These are phyloP conservation scores for Apophysomyces variabilis DNA, from an alignment of 371 early-diverging fungal species.

Conservation along the genomic window DNA sequence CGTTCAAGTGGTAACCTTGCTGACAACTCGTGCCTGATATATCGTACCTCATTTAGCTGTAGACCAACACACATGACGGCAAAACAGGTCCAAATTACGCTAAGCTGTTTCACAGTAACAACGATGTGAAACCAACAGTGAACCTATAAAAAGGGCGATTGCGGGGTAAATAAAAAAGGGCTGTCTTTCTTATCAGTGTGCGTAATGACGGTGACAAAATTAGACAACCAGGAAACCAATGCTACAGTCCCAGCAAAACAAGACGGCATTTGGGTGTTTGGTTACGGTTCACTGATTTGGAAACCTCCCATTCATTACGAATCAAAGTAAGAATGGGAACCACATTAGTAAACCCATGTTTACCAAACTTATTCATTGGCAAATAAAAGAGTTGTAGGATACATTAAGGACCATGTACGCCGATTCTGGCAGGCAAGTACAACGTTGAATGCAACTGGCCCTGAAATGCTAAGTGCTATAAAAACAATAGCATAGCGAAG, in stretches of 20 bases:
- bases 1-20: too few relatives aligned
- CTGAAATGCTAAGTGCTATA: neutral
- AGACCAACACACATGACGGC: too few relatives aligned
- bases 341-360: neutral
- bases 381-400: slow-evolving; percentile 64
- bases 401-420: slow-evolving; percentile 78
- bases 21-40: too few relatives aligned
- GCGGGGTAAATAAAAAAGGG: too few relatives aligned
- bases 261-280: slow-evolving; percentile 80
- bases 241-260: neutral
- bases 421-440: slow-evolving; percentile 85
- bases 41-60: too few relatives aligned
- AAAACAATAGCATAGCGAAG: slow-evolving; percentile 69
- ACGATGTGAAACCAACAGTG: too few relatives aligned
- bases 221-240: too few relatives aligned
- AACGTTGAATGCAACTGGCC: neutral
- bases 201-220: too few relatives aligned
- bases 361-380: neutral
- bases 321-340: slow-evolving; percentile 35
- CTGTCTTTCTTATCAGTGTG: too few relatives aligned
- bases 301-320: slow-evolving; percentile 70
- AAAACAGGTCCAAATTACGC: too few relatives aligned
- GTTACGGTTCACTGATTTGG: slow-evolving; percentile 92
- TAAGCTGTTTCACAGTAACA: too few relatives aligned
- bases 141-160: too few relatives aligned